Base-by-base conservation (phyloP, 73 alveolate genomes). In the Symbiodinium pilosum region DNA sequence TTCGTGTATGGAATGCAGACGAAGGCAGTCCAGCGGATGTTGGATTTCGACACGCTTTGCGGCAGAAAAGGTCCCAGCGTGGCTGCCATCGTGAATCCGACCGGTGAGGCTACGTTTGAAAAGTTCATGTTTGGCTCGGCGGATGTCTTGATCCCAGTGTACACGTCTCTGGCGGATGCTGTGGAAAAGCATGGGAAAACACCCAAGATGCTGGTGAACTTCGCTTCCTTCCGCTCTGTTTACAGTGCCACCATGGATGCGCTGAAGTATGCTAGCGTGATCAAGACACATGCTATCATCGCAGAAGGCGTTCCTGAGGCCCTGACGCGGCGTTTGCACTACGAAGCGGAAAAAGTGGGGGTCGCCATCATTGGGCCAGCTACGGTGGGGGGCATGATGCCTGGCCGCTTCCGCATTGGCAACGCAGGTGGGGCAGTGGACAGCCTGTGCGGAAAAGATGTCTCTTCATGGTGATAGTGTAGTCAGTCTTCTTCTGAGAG, bases 381-480 rank as follows among this genome's bases (percentile, higher is more conserved):
- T 71, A 93, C 99, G 42, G 99, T 93, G 84, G 99, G 99, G 18
- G 99, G 99, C 87, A 93, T 93, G 85, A 93, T 83, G 99, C 99
- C 99, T 0, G 99, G 99, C 34, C 86, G 99, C 54, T 83, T 93
- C 28, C 99, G 99, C 41, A 93, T 93, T 43, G 99, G 99, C 87
- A 93, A 93, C 54, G 93, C 99, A 2, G 99, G 99, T 1, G 99
- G 99, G 28, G 93, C 93, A 7, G 86, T 93, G 84, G n/a, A n/a
- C n/a, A n/a, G n/a, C n/a, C n/a, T n/a, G n/a, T n/a, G n/a, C n/a
- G n/a, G n/a, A n/a, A n/a, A n/a, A n/a, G n/a, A n/a, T n/a, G n/a
- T n/a, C n/a, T n/a, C n/a, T n/a, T n/a, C n/a, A n/a, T n/a, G n/a
- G n/a, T n/a, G n/a, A n/a, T n/a, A n/a, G n/a, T n/a, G n/a, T n/a